Evolutionary conservation across 2,329 filamentous ascomycete species (phyloP).

Genomic region (Metarhizium rileyi): DNA sequence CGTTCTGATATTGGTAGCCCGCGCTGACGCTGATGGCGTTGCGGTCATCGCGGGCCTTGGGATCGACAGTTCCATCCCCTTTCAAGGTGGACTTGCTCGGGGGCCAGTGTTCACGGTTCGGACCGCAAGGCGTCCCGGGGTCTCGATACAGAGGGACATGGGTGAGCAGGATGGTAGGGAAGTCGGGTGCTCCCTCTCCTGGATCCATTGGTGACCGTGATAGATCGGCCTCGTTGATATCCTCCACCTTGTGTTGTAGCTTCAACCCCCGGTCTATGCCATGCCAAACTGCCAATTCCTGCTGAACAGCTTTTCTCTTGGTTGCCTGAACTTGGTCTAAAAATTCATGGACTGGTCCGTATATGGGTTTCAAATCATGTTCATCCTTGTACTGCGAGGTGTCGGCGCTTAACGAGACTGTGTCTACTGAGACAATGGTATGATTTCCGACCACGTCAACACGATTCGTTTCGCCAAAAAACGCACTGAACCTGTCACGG

Average conservation of each 20-base stretch:
- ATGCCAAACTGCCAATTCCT: conserved; percentile 56
- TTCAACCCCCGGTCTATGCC: conserved; percentile 46
- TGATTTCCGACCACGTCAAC: conserved; percentile 92
- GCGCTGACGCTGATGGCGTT: conserved; percentile 69
- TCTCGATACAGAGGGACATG: conserved; percentile 84
- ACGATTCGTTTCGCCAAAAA: conserved; percentile 84
- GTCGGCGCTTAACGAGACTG: conserved; percentile 73
- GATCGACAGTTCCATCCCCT: conserved; percentile 35
- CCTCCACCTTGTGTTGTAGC: conserved; percentile 51
- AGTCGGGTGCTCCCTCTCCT: conserved; percentile 42
- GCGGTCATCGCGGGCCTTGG: conserved; percentile 30
- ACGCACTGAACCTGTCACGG: conserved; percentile 73
- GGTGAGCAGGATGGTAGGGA: conserved; percentile 81
- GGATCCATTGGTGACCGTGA: conserved; percentile 24
- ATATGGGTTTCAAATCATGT: conserved; percentile 53
- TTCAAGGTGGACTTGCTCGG: conserved; percentile 46
- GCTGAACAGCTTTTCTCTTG: conserved; percentile 58
- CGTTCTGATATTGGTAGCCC: conserved; percentile 96
- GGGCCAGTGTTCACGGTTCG: conserved; percentile 73
- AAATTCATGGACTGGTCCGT: conserved; percentile 67
- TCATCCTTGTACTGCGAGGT: conserved; percentile 40
- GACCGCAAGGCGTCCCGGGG: conserved; percentile 78
- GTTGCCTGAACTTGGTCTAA: conserved; percentile 53
- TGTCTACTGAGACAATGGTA: conserved; percentile 85
- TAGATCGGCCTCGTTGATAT: conserved; percentile 36